Evolutionary conservation across 352 stramenopile genomes (phyloP).

Genomic region (Phytophthora europaea): DNA sequence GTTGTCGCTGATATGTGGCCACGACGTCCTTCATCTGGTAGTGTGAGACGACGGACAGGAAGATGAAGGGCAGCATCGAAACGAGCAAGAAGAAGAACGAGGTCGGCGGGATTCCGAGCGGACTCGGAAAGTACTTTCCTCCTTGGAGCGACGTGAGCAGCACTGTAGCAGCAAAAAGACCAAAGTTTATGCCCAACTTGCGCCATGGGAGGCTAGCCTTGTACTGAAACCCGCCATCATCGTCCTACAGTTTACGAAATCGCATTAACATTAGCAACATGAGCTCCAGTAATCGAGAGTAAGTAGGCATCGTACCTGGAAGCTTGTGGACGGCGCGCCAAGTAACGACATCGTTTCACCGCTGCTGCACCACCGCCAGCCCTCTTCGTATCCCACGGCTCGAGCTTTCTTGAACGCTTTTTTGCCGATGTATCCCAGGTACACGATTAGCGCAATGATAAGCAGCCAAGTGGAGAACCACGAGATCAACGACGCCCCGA

Average conservation of each 20-base stretch:
- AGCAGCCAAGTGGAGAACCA: slow-evolving; percentile 87
- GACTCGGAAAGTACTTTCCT: slow-evolving; percentile 84
- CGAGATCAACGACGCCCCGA: slow-evolving; percentile 91
- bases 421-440: slow-evolving; percentile 84
- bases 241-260: slow-evolving; percentile 17
- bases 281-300: background rate
- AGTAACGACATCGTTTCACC: slow-evolving; percentile 42
- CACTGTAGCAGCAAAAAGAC: slow-evolving; percentile 85
- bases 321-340: slow-evolving; percentile 38
- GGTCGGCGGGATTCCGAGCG: slow-evolving; percentile 91
- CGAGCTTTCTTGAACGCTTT: slow-evolving; percentile 81
- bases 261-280: background rate
- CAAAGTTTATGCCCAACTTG: slow-evolving; percentile 79
- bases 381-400: slow-evolving; percentile 86
- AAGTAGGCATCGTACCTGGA: slow-evolving; percentile 26
- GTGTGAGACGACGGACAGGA: slow-evolving; percentile 78
- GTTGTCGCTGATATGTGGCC: slow-evolving; percentile 46
- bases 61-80: slow-evolving; percentile 63
- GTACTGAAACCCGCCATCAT: slow-evolving; percentile 41
- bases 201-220: slow-evolving; percentile 51
- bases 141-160: slow-evolving; percentile 92
- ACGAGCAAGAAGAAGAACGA: slow-evolving; percentile 86
- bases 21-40: slow-evolving; percentile 56
- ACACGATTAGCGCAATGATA: slow-evolving; percentile 79
- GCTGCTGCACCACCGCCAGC: slow-evolving; percentile 44